Evolutionary conservation across 805 yeast genomes (phyloP), one percentile per base, ranked within the genome.

Genomic region (Candida endomychidarum): DNA sequence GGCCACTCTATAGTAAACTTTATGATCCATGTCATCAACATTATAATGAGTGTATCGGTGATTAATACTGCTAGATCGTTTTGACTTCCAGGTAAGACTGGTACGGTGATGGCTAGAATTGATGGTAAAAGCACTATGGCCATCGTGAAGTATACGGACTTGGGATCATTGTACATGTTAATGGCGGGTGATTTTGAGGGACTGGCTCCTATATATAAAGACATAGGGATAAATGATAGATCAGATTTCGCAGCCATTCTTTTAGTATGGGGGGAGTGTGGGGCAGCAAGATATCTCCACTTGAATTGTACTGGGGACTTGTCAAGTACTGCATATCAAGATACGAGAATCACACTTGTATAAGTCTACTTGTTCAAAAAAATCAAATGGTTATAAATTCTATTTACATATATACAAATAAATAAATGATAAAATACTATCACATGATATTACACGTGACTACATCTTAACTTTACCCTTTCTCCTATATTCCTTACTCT

Each of bases 1-100:
- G 73, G 73, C 73, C 72, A 67, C 33, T 67, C 72, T 11, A 61
- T 49, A 0, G 61, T 36, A 24, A 61, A 61, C 38, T 58, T 57
- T 10, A 67, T 51, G 2, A 57, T 49, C 63, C 67, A 63, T 18
- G 67, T 55, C 1, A 66, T 52, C n/a, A 64, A 27, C 6, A 60
- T 17, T 3, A 68, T 51, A 5, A 63, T 56, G 15, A 67, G 49
- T 1, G 55, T 39, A 43, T 66, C 70, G 17, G 66, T 60, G 12
- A 64, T 39, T 5, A 65, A 37, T 26, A 51, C 47, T 2, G 60
- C 61, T 5, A 59, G 19, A 14, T 43, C 50, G 8, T 45, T 38
- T 4, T 51, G 40, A 20, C 46, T 41, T 11, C 40, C 28, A 8
- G 57, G 43, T 15, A 47, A 9, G 2, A 43, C 44, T 1, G 67